phyloP scores from a whole-genome alignment of 2,329 filamentous ascomycete genomes.

The Diplodia corticola region DNA sequence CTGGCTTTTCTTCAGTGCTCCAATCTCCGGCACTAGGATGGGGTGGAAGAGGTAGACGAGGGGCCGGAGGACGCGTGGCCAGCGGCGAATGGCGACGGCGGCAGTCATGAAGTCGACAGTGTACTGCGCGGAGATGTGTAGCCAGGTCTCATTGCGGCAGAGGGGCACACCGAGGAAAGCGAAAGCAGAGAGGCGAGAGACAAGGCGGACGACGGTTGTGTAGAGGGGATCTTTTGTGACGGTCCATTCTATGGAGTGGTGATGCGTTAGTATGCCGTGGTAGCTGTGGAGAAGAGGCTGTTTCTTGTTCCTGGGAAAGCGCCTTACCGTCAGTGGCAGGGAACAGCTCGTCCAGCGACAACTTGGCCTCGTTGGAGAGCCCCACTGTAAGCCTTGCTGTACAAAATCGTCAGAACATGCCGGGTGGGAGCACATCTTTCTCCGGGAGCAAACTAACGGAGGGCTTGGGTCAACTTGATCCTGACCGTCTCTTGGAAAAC shows the following conservation, averaged over 20 bases:
- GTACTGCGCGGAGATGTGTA: constrained; percentile 37
- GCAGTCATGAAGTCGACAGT: constrained; percentile 39
- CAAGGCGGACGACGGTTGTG: constrained; percentile 44
- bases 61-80: constrained; percentile 38
- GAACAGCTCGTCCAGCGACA: background rate
- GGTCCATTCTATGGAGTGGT: constrained; percentile 40
- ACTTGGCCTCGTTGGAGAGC: background rate
- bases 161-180: constrained; percentile 43
- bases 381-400: background rate
- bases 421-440: too few relatives aligned
- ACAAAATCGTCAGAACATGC: background rate
- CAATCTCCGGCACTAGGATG: constrained; percentile 33
- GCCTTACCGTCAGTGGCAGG: background rate
- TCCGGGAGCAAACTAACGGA: background rate
- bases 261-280: too few relatives aligned
- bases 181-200: constrained; percentile 43
- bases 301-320: background rate
- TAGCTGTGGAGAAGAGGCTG: too few relatives aligned
- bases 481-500: background rate
- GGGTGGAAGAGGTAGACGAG: constrained; percentile 39
- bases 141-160: constrained; percentile 43
- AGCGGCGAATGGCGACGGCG: constrained; percentile 35
- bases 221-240: constrained; percentile 31
- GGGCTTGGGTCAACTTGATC: background rate
- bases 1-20: constrained; percentile 40